Evolutionary conservation across 1,139 yeast genomes (phyloP).

Genomic region (Zygoascus hellenicus): DNA sequence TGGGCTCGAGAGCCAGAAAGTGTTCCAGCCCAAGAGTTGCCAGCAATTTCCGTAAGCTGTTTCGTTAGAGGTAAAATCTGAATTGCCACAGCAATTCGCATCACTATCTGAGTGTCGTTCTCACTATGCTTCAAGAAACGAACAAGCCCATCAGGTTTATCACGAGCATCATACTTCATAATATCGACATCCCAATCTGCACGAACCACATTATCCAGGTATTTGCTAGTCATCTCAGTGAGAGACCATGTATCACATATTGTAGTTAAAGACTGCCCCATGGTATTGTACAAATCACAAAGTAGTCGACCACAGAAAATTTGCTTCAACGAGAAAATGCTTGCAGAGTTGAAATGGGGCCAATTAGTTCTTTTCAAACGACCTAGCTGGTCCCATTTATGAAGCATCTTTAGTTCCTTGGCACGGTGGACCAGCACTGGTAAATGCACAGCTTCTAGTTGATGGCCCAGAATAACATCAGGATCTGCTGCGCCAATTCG

Average conservation of each 20-base stretch:
- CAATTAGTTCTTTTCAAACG: slow-evolving; percentile 62
- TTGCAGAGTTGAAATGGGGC: slow-evolving; percentile 57
- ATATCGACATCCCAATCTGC: slow-evolving; percentile 70
- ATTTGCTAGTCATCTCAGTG: slow-evolving; percentile 84
- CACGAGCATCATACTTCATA: slow-evolving; percentile 46
- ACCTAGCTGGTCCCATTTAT: slow-evolving; percentile 69
- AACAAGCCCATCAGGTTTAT: slow-evolving; percentile 60
- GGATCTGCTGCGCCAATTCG: slow-evolving; percentile 73
- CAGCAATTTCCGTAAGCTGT: slow-evolving; percentile 89
- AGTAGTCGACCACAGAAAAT: slow-evolving; percentile 79
- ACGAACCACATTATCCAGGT: slow-evolving; percentile 53
- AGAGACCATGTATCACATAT: slow-evolving; percentile 97
- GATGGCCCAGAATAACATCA: slow-evolving; percentile 85
- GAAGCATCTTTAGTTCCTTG: slow-evolving; percentile 46
- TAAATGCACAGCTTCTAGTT: slow-evolving; percentile 69
- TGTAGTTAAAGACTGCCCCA: slow-evolving; percentile 87
- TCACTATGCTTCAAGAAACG: slow-evolving; percentile 70
- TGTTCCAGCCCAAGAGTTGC: slow-evolving; percentile 96
- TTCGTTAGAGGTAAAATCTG: slow-evolving; percentile 87
- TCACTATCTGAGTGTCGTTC: slow-evolving; percentile 54
- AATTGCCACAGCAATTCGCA: slow-evolving; percentile 73
- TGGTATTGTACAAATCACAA: slow-evolving; percentile 90
- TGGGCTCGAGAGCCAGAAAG: slow-evolving; percentile 95
- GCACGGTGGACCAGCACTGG: slow-evolving; percentile 81
- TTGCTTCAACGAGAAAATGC: slow-evolving; percentile 49